phyloP scores from a whole-genome alignment of 148 eudicot species.

The Rhododendron simsii region DNA sequence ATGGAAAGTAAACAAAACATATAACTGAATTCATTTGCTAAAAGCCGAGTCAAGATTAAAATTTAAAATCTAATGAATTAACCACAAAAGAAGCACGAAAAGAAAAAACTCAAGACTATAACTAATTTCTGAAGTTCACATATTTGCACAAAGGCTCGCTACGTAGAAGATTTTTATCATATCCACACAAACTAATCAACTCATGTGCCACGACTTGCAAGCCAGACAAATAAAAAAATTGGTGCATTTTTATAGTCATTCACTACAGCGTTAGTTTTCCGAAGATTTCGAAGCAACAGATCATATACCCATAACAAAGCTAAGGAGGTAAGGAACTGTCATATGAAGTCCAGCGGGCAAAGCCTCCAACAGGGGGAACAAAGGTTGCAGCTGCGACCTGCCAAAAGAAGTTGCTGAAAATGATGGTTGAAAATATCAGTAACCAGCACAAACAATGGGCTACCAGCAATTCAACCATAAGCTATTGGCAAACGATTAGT shows the following conservation, averaged over 20 bases:
- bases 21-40: background rate
- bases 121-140: background rate
- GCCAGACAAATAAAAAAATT: background rate
- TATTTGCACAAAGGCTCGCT: background rate
- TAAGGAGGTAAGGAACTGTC: conserved; percentile 80
- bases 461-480: conserved; percentile 10
- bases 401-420: conserved; percentile 83
- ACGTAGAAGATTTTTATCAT: background rate
- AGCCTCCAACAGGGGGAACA: conserved; percentile 68
- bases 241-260: background rate
- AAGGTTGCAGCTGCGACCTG: conserved; percentile 77
- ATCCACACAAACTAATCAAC: background rate
- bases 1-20: background rate
- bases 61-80: background rate
- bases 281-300: conserved; percentile 3
- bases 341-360: conserved; percentile 65
- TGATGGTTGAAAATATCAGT: conserved; percentile 11
- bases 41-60: background rate
- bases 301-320: conserved; percentile 72
- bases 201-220: background rate
- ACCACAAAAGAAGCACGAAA: background rate
- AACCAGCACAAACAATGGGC: background rate
- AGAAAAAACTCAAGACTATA: background rate
- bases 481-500: background rate
- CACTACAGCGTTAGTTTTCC: background rate